Evolutionary conservation across 768 basidiomycete species (phyloP), one percentile per base, ranked within the genome.

Genomic region (Suillus clintonianus): DNA sequence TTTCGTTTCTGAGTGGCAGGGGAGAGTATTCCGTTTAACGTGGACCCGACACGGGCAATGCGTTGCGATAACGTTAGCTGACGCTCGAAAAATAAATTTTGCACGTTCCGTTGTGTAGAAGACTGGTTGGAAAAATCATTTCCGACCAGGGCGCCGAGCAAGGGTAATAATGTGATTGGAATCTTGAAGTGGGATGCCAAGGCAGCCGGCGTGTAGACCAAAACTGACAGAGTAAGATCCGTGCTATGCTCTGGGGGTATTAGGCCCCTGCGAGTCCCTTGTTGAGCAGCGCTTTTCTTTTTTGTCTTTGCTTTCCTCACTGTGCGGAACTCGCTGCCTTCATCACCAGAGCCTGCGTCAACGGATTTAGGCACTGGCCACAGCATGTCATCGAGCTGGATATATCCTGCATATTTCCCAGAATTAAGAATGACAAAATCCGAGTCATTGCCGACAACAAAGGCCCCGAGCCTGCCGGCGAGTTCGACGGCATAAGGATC

Each of bases 401-500:
- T 86, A 68, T 90, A 95, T 22, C 93, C 93, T 57, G 78, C 80
- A 73, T 94, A 94, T 11, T 86, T 89, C 39, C 89, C 89, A 14
- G 87, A 79, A 68, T 91, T 91, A 59, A 93, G 77, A 60, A 95
- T 82, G 56, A 91, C 86, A 66, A 90, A 95, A 73, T 95, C 93
- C 3, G 92, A 94, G 78, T 95, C 93, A 64, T 82, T 87, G 27
- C 89, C 91, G 0, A 87, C 81, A 53, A 95, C 91, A 67, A 89
- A 94, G 39, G 85, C 93, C 10, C 83, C 81, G 13, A 93, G 75
- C 55, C 85, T 82, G 15, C 86, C 92, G 11, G 93, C 93, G 9
- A 95, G 81, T 68, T 92, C 92, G 7, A 94, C 92, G n/a, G 89
- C 87, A 68, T 86, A 92, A 3, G 91, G 90, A 73, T 94, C 92